These are phyloP conservation scores for Phytopythium sindhum DNA, from an alignment of 352 stramenopile genomes.

Conservation along the genomic window DNA sequence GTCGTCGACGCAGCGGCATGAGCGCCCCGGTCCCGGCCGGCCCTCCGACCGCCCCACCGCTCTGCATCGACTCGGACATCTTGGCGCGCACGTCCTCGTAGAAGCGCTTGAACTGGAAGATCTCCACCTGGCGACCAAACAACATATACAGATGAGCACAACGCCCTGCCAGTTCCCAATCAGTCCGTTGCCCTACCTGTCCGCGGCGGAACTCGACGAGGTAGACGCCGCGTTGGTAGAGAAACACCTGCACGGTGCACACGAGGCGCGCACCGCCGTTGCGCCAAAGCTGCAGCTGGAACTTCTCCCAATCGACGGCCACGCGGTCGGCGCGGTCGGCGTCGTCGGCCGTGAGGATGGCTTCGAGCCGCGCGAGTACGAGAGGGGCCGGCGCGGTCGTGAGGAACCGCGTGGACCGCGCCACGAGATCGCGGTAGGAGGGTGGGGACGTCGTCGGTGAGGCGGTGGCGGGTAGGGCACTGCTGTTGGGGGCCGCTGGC, in stretches of 20 bases:
- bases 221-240: conserved; percentile 79
- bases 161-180: too few species aligned
- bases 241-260: conserved; percentile 78
- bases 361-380: conserved; percentile 66
- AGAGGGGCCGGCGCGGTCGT: conserved; percentile 59
- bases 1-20: conserved; percentile 46
- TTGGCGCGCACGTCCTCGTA: conserved; percentile 75
- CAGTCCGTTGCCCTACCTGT: conserved; percentile 67
- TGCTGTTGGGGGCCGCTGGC: neutral
- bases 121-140: conserved; percentile 51
- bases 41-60: neutral
- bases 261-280: conserved; percentile 39
- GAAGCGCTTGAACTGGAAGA: conserved; percentile 87
- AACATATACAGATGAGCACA: neutral
- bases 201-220: conserved; percentile 76
- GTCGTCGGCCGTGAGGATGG: conserved; percentile 27
- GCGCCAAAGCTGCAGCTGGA: conserved; percentile 70
- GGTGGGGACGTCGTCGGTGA: conserved; percentile 19
- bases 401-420: conserved; percentile 70
- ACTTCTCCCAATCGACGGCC: conserved; percentile 65
- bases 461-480: neutral
- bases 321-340: conserved; percentile 42
- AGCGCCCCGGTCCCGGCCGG: neutral
- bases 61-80: conserved; percentile 53
- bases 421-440: conserved; percentile 60